Base-by-base conservation (phyloP, 1,139 yeast species). In the Debaryomyces subglobosus region DNA sequence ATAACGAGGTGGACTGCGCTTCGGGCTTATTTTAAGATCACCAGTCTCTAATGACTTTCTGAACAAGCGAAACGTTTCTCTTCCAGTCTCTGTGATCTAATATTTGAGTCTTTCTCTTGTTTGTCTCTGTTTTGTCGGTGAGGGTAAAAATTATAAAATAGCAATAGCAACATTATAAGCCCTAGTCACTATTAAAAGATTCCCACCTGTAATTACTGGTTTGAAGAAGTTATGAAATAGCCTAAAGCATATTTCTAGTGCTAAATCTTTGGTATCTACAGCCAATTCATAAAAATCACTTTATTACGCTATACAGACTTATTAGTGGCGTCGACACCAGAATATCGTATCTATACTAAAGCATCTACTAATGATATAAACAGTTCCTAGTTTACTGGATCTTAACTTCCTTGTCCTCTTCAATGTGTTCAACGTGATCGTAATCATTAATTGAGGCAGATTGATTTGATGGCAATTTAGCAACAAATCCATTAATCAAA, bases 401-500 rank as follows among this genome's bases (percentile, higher is more conserved):
- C 55, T 73, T 72, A 43, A 84, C 88, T 58, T 79, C 85, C 61
- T 76, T 69, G 61, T 84, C 89, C 61, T 81, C 86, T 64, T 84
- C 89, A 53, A 84, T 68, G 25, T 73, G 65, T 44, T 77, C 74
- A 50, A 84, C 82, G 45, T 70, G 74, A 20, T 75, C 78, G 61
- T 80, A 74, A 38, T 60, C 58, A 53, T 69, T 61, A 54, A 84
- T 62, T 7, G 77, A 48, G 16, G 67, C 60, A 35, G 77, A 68
- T 57, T 79, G 84, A 53, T 74, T 52, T 4, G 71, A 61, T 34
- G 89, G 87, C 53, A 84, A 67, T 55, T 78, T 75, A 50, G 77
- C 82, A 45, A 81, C 71, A 58, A 83, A 85, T 0, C 90, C 92
- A 71, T 85, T 85, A 69, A 86, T 84, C 64, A 86, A 71, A 46